Percentiles rank a stretch among this genome's conserved stretches.
These are phyloP conservation scores for Arthroderma uncinatum DNA, from an alignment of 2,329 filamentous ascomycete species.

Conservation along the genomic window DNA sequence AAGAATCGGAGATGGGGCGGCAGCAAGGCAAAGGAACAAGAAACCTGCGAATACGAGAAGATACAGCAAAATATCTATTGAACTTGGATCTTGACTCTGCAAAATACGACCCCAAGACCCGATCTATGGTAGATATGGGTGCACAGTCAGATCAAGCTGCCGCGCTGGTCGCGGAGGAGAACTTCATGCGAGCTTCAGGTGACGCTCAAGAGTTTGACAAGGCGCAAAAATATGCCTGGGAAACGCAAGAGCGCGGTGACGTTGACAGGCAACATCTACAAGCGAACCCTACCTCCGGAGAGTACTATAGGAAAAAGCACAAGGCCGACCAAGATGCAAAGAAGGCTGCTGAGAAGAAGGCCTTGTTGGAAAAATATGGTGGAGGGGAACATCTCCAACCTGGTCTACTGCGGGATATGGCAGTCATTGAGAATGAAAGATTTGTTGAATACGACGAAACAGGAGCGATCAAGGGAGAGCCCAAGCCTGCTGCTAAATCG, in stretches of 20 bases:
- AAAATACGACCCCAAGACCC: conserved; percentile 94
- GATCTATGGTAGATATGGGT: conserved; percentile 77
- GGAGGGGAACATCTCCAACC: conserved; percentile 51
- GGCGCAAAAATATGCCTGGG: conserved; percentile 87
- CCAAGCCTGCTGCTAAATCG: conserved; percentile 64
- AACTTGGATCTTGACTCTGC: conserved; percentile 94
- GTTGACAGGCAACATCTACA: conserved; percentile 79
- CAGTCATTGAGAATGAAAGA: conserved; percentile 67
- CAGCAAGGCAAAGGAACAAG: conserved; percentile 83
- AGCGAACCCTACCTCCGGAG: conserved; percentile 90
- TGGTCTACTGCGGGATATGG: conserved; percentile 52
- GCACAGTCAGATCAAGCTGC: conserved; percentile 70
- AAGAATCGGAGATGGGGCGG: conserved; percentile 92
- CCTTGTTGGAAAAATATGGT: conserved; percentile 73
- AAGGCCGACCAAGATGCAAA: conserved; percentile 59
- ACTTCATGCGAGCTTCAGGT: conserved; percentile 76
- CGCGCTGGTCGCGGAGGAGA: conserved; percentile 79
- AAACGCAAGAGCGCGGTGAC: conserved; percentile 72
- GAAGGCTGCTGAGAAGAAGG: conserved; percentile 55
- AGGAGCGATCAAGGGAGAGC: conserved; percentile 78
- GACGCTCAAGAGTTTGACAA: conserved; percentile 88
- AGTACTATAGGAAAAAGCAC: conserved; percentile 71
- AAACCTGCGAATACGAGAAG: conserved; percentile 83
- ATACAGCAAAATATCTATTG: conserved; percentile 91
- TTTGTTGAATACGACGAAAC: conserved; percentile 93